Evolutionary conservation across 225 moss, liverwort and hornwort genomes (phyloP), one percentile per base, ranked within the genome.

Genomic region (Sphagnum contortum): DNA sequence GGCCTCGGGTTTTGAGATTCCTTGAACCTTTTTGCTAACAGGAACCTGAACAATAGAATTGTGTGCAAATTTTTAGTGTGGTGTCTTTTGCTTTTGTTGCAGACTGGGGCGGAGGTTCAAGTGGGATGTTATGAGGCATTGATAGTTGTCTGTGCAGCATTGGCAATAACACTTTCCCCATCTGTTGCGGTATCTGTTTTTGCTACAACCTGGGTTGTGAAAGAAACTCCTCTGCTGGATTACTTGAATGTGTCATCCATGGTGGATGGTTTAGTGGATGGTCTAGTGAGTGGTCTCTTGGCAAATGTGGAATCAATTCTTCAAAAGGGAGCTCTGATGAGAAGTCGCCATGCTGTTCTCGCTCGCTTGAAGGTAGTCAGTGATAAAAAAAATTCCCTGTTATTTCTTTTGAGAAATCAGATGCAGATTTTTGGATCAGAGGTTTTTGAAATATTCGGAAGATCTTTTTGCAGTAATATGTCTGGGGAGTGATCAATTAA

Each of bases 91-190:
- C 29, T 29, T 50, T 9, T 14, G 52, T 70, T 77, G 45, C 83
- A 94, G 94, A 62, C 68, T n/a, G 76, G 66, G 61, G 91, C 91
- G 46, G 80, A 89, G 76, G 71, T 91, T 54, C 90, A 84, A 73
- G 79, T 94, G 48, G 85, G 83, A 73, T 83, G 84, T 11, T 83
- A 77, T 59, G 85, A 94, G 70, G 87, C 85, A 49, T 75, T 94
- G 71, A 77, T 76, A 64, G 57, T 66, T 70, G 83, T 85, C 65
- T 94, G 88, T 72, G 74, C 73, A 54, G 88, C 89, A 66, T 81
- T 85, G 74, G 74, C 85, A 71, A 85, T 79, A 44, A 78, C 89
- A 65, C 75, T 75, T 47, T 79, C 86, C 60, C 83, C 81, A 57
- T 74, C 61, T 74, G 75, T 69, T 61, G 49, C 83, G 60, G 72